Percentiles rank a stretch among this genome's conserved stretches.
Conservation (phyloP, 2,329 filamentous ascomycete genomes). For the Fusarium falciforme region DNA sequence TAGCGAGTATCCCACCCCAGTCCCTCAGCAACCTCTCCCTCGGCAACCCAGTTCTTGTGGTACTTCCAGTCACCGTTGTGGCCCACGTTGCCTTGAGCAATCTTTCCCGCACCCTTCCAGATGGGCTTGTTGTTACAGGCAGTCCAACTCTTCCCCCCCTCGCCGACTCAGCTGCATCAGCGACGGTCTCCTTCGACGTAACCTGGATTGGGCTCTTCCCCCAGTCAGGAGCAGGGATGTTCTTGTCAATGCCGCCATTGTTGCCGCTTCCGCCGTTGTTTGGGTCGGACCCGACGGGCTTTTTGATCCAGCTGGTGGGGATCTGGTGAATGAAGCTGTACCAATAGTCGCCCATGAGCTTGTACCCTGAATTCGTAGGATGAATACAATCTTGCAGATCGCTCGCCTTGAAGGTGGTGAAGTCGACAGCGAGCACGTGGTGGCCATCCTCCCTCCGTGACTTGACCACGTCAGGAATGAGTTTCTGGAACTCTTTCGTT, state of each 20-base stretch:
- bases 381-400: slow-evolving; percentile 37
- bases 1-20: slow-evolving; percentile 3
- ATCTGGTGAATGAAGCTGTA: slow-evolving; percentile 40
- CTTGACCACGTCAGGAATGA: slow-evolving; percentile 3
- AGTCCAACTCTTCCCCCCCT: background rate
- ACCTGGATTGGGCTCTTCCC: slow-evolving; percentile 1
- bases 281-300: slow-evolving; percentile 23
- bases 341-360: slow-evolving; percentile 36
- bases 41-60: slow-evolving; percentile 1
- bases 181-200: background rate
- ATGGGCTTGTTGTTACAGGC: background rate
- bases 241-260: slow-evolving; percentile 11
- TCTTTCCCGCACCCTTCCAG: slow-evolving; percentile 1
- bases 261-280: background rate
- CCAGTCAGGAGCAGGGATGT: background rate
- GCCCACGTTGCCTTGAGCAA: slow-evolving; percentile 1
- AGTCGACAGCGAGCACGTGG: slow-evolving; percentile 28
- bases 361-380: slow-evolving; percentile 33
- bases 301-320: slow-evolving; percentile 31
- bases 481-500: background rate
- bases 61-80: slow-evolving; percentile 13
- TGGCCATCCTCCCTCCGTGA: background rate
- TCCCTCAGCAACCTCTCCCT: slow-evolving; percentile 3
- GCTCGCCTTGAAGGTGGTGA: slow-evolving; percentile 8
- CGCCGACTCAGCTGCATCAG: background rate